phyloP scores from a whole-genome alignment of 805 yeast species.

The Saturnispora saitoi region DNA sequence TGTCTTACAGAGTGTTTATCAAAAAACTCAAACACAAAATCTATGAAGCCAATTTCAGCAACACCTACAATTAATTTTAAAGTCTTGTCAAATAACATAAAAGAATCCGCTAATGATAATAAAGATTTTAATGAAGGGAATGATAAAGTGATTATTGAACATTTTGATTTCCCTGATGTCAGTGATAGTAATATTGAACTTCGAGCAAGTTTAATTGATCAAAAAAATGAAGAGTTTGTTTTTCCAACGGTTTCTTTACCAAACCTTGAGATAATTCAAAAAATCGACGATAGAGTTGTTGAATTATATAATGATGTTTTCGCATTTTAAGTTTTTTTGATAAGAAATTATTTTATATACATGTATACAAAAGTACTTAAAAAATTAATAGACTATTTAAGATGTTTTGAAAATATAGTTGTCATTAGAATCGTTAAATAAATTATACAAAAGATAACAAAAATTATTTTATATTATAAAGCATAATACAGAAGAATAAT shows the following conservation, averaged over 20 bases:
- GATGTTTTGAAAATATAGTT: not conserved
- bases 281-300: slow-evolving; percentile 2
- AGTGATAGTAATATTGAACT: slow-evolving; percentile 1
- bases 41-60: not conserved
- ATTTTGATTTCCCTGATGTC: slow-evolving; percentile 10
- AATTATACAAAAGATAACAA: no score
- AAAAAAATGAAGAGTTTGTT: not conserved
- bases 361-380: no score
- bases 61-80: not conserved
- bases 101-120: not conserved
- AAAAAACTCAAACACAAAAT: not conserved
- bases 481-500: no score
- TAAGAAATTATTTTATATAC: not conserved
- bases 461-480: no score
- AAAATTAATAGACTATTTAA: not conserved
- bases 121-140: not conserved
- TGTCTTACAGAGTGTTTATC: not conserved
- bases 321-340: not conserved
- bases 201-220: not conserved
- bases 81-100: no score
- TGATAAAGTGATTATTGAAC: not conserved
- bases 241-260: slow-evolving; percentile 4
- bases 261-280: not conserved
- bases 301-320: slow-evolving; percentile 3
- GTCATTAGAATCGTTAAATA: no score